Evolutionary conservation across 176 grass and related monocot genomes (phyloP), one percentile per base, ranked within the genome.

Genomic region (Pontederia paniculata): DNA sequence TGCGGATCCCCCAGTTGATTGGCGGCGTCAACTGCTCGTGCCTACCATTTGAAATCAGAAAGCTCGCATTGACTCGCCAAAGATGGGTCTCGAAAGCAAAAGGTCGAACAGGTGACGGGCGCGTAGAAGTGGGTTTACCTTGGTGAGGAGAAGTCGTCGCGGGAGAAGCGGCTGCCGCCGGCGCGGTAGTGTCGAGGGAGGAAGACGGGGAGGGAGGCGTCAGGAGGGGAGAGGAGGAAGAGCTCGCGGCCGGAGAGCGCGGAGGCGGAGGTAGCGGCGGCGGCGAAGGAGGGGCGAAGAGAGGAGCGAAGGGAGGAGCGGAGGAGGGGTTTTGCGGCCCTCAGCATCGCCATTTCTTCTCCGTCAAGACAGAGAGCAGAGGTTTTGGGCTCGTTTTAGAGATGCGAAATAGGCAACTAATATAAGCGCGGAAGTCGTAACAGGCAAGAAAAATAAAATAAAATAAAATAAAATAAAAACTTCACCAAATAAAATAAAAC

Each of bases 1-100:
- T 98, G 78, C 93, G 88, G 41, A 91, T 57, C 48, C 93, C 93
- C 83, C 86, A 98, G 61, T 98, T 98, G 50, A 85, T 64, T 48
- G 80, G 93, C 60, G 66, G 67, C 50, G 9, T n/a, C 44, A 60
- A 23, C 50, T 62, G 72, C 17, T 90, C 82, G 60, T 42, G 78
- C 74, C 93, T 97, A 14, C 21, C 25, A 1, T 31, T 31, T 31
- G 25, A 5, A 31, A 31, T 31, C 25, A 31, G 25, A 31, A 31
- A 31, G 25, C 25, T 31, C 25, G 25, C 25, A 31, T 31, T 31
- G 25, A 31, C 54, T 57, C 21, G 13, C 22, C 54, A 57, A 50
- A 11, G 21, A 31, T 12, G 48, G 9, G 21, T 48, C 22, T 28
- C 64, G 21, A 20, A 23, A 10, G 17, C 5, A 20, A 16, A 47